Conservation (phyloP, 495 filamentous ascomycete genomes). For the Aspergillus heteromorphus region DNA sequence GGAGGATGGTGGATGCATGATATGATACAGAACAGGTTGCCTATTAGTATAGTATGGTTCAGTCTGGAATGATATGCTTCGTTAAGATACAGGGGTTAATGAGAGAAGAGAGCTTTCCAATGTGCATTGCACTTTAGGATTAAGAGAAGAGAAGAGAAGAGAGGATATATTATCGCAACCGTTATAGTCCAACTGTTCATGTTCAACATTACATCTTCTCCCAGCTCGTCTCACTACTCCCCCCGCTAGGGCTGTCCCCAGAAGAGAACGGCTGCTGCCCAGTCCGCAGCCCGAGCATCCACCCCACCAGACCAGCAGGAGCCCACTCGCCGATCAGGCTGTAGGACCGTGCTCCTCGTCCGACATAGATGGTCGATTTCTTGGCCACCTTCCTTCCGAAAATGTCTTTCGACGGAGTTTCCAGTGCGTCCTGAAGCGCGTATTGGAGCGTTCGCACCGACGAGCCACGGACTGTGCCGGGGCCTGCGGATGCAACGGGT, state of each 20-base stretch:
- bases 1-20: no score
- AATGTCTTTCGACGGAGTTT: slow-evolving; percentile 36
- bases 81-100: no score
- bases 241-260: slow-evolving; percentile 24
- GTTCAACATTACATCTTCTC: slow-evolving; percentile 23
- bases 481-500: slow-evolving; percentile 37
- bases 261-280: slow-evolving; percentile 17
- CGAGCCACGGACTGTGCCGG: slow-evolving; percentile 52
- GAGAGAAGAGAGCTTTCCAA: no score
- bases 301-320: slow-evolving; percentile 70
- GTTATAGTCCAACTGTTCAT: background rate
- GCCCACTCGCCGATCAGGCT: slow-evolving; percentile 80
- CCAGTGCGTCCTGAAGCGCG: slow-evolving; percentile 80
- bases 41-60: no score
- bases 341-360: slow-evolving; percentile 75
- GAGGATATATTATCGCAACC: background rate
- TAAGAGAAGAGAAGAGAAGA: background rate
- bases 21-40: no score
- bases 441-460: slow-evolving; percentile 71
- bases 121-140: background rate
- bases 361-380: slow-evolving; percentile 61
- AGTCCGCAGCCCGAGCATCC: slow-evolving; percentile 78
- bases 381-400: slow-evolving; percentile 36
- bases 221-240: slow-evolving; percentile 37
- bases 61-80: no score